Evolutionary conservation across 305 asterid species (phyloP).

Genomic region (Fraxinus xanthoxyloides): DNA sequence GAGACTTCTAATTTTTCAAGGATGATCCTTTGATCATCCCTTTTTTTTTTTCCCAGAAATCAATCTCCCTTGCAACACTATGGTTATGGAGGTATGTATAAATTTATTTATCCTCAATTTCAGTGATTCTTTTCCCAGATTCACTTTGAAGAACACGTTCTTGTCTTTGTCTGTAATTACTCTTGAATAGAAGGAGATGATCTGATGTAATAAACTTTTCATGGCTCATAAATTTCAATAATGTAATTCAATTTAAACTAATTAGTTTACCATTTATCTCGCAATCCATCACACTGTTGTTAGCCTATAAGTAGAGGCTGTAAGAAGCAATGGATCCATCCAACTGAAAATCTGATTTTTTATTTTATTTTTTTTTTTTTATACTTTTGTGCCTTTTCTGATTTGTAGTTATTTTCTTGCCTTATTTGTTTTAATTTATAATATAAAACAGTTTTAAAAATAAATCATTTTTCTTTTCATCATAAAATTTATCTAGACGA

Average conservation of each 20-base stretch:
- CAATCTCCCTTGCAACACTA: neutral
- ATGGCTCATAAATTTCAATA: no score
- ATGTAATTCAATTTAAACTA: no score
- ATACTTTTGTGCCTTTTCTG: neutral
- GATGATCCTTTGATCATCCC: neutral
- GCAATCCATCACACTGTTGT: no score
- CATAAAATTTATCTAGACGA: no score
- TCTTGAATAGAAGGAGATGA: neutral
- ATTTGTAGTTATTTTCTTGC: neutral
- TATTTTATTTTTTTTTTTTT: no score
- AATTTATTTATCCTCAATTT: neutral
- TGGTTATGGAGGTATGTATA: constrained; percentile 21
- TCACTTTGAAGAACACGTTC: neutral
- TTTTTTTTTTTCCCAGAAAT: neutral
- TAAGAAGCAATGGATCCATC: no score
- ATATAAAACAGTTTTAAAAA: no score
- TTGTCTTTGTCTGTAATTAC: neutral
- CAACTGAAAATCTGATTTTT: no score
- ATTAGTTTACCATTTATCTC: no score
- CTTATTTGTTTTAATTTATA: neutral
- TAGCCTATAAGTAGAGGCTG: no score
- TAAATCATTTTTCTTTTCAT: no score
- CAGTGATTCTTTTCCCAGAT: neutral
- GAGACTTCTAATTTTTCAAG: neutral
- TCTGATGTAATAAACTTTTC: no score